A percentile compares a stretch with the other conserved stretches of the same genome.
Conservation (phyloP, 2,329 filamentous ascomycete species). For the Blumeriella jaapii region DNA sequence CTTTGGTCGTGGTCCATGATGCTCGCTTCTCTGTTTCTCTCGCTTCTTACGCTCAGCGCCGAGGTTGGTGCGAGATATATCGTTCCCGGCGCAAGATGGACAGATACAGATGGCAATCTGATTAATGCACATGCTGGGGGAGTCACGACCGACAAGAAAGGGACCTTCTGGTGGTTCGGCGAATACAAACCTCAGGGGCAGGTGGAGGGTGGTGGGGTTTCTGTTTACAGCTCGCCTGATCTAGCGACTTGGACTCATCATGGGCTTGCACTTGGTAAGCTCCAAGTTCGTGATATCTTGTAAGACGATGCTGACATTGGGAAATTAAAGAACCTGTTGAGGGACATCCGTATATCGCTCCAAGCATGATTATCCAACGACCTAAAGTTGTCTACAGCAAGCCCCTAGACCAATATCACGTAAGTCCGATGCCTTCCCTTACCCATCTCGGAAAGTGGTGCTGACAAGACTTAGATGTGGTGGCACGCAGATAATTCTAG, state of each 20-base stretch:
- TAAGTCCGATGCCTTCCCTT: constrained; percentile 24
- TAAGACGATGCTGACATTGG: no score
- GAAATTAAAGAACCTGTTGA: constrained; percentile 38
- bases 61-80: constrained; percentile 38
- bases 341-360: constrained; percentile 43
- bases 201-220: constrained; percentile 46
- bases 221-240: constrained; percentile 49
- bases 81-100: constrained; percentile 49
- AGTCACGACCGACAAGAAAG: constrained; percentile 39
- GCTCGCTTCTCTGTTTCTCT: neutral
- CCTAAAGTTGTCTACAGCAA: constrained; percentile 51
- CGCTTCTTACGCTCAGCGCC: neutral
- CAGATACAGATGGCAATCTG: constrained; percentile 45
- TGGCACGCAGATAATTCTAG: constrained; percentile 9
- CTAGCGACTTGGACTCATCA: constrained; percentile 47
- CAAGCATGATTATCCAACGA: constrained; percentile 46
- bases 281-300: no score
- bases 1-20: neutral
- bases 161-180: constrained; percentile 49
- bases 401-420: constrained; percentile 42
- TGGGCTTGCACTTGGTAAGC: constrained; percentile 40
- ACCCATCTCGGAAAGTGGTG: neutral
- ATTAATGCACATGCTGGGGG: constrained; percentile 52
- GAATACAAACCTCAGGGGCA: constrained; percentile 49
- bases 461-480: constrained; percentile 5